These are phyloP conservation scores for Coprinellus aureogranulatus DNA, from an alignment of 768 basidiomycete genomes.

Conservation along the genomic window DNA sequence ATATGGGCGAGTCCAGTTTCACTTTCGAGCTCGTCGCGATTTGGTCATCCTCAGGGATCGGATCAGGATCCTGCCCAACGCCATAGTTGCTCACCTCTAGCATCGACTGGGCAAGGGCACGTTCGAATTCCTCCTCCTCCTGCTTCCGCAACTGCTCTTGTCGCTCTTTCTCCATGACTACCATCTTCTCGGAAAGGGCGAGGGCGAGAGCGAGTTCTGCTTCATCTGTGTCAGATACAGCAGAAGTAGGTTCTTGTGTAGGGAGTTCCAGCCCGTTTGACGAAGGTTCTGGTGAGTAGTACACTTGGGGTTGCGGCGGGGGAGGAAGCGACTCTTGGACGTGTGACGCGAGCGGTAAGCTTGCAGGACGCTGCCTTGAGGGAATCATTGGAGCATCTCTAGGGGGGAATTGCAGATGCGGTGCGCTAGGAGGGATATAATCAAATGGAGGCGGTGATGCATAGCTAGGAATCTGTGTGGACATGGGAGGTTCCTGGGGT, in stretches of 20 bases:
- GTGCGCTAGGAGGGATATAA: conserved; percentile 1
- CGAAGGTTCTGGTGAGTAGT: neutral
- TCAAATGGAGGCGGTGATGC: conserved; percentile 1
- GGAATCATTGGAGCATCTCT: neutral
- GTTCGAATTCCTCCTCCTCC: conserved; percentile 68
- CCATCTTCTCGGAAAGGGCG: conserved; percentile 50
- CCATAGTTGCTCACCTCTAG: conserved; percentile 16
- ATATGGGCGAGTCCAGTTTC: conserved; percentile 1
- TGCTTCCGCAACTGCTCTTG: conserved; percentile 35
- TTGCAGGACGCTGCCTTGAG: neutral
- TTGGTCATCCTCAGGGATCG: conserved; percentile 4
- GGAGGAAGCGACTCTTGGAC: neutral
- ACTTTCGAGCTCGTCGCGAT: conserved; percentile 4
- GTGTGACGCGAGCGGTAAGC: neutral
- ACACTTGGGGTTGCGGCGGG: neutral
- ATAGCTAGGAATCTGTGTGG: conserved; percentile 3
- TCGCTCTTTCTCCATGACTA: conserved; percentile 27
- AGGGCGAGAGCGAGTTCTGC: conserved; percentile 47
- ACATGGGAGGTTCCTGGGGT: neutral
- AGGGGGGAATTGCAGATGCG: conserved; percentile 18
- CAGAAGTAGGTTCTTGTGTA: neutral
- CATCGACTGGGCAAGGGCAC: conserved; percentile 50
- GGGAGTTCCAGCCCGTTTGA: neutral
- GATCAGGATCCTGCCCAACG: neutral
- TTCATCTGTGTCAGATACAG: conserved; percentile 20